Base-by-base conservation (phyloP, 306 rosid species). In the Glycine tomentella region DNA sequence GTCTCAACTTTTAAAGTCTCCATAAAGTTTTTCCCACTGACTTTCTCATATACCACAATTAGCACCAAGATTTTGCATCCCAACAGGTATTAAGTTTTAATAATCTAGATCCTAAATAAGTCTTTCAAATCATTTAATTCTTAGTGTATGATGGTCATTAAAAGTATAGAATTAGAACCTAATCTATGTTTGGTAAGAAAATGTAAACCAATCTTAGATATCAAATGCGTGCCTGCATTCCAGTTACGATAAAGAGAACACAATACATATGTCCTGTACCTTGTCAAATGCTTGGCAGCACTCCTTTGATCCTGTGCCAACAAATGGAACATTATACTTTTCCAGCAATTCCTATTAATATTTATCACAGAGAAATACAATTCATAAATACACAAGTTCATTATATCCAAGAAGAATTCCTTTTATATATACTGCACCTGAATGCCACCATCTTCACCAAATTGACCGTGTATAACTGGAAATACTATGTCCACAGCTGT, bases 371-470 rank as follows among this genome's bases (percentile, higher is more conserved):
- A 69, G 49, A 74, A 79, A 75, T 76, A 59, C 50, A 17, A 79
- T 76, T 72, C 17, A 74, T 36, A 53, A 72, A 20, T 57, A 45
- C 20, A 48, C 31, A 71, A 33, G 14, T 69, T 75, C 68, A 51
- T 48, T 49, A 59, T 8, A 40, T 5, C 52, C 77, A 45, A 46
- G 20, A 85, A 38, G 49, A 52, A 64, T 80, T 57, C 82, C 42
- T 8, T 72, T 15, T 67, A 50, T 67, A 58, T 58, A 63, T 73
- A 14, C 79, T 20, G 25, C 63, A 95, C 99, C 99, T 95, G 99
- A 88, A 95, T 87, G 75, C 90, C 92, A 56, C 99, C 99, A 87
- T 95, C 97, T 91, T 95, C 99, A 25, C 99, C 97, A 85, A 91
- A 95, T 68, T 84, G 84, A 79, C 99, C 99, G 61, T 95, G 99